Evolutionary conservation across 2,329 filamentous ascomycete genomes (phyloP), one percentile per base, ranked within the genome.

Genomic region (Coniochaeta sp.): DNA sequence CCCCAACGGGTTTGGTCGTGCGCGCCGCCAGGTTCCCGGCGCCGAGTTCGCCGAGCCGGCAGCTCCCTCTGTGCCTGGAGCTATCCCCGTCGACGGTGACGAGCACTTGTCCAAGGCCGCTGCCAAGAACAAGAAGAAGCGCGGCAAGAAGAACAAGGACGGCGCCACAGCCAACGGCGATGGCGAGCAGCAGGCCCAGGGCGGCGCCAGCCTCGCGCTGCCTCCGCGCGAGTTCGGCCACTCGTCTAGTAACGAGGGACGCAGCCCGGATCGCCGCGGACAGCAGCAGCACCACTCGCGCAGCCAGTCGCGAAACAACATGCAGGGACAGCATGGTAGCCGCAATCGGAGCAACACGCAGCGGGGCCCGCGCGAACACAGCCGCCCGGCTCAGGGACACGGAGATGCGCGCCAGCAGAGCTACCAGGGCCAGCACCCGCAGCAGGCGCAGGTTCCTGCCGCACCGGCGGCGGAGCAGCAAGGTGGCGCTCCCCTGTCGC

Each of bases 111-210:
- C 90, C 63, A 96, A 95, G 78, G 86, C 89, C 59, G 92, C 90
- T 14, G 79, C 91, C 67, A 97, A 97, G 83, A 97, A 97, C 78
- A 98, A 98, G 85, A 98, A 98, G 85, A 98, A 98, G 84, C 86
- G 95, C 66, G 90, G 90, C 65, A 97, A 96, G 82, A 98, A 97
- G 77, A 84, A 85, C 58, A 95, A 93, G 72, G 92, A 95, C 55
- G 83, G 80, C 6, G 90, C 91, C 19, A 85, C 84, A 57, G 87
- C 58, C 36, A 58, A 65, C 60, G 70, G 70, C 22, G 78, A 79
- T 60, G 76, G 72, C 8, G 30, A 36, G 54, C 54, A 36, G 54
- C 54, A 56, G 4, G 34, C 28, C 34, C 30, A 56, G 54, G 54
- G 28, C 40, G 78, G 78, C 68, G 75, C 75, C 63, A 72, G 80